phyloP scores from a whole-genome alignment of 495 filamentous ascomycete genomes.

The Evernia prunastri region DNA sequence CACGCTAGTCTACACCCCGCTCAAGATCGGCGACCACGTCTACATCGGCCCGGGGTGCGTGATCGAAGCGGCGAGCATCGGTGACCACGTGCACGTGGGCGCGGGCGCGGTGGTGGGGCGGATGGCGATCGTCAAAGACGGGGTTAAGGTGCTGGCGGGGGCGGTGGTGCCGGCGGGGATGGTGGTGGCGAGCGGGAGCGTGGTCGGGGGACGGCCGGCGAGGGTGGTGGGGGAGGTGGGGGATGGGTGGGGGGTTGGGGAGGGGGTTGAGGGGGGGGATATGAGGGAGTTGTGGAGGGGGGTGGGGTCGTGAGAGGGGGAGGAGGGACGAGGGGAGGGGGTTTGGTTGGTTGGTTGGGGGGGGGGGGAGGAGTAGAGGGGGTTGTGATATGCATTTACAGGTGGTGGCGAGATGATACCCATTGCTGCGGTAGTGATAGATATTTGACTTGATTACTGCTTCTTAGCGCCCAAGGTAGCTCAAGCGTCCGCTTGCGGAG shows the following conservation, averaged over 20 bases:
- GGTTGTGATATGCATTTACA: neutral
- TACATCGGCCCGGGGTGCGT: slow-evolving; percentile 70
- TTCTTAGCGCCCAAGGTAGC: neutral
- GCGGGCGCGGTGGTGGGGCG: slow-evolving; percentile 66
- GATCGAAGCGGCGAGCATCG: slow-evolving; percentile 70
- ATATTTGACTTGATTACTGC: neutral
- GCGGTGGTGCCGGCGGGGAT: slow-evolving; percentile 77
- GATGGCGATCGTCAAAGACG: slow-evolving; percentile 87
- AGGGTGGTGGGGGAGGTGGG: slow-evolving; percentile 32
- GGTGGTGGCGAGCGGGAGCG: slow-evolving; percentile 81
- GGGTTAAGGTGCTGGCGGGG: slow-evolving; percentile 73
- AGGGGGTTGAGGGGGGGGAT: slow-evolving; percentile 25
- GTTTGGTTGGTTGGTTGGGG: too few species aligned
- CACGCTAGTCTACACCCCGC: slow-evolving; percentile 62
- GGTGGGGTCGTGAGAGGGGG: slow-evolving; percentile 3
- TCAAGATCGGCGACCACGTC: slow-evolving; percentile 89
- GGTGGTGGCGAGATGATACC: slow-evolving; percentile 11
- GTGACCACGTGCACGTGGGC: slow-evolving; percentile 78
- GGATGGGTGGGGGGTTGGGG: slow-evolving; percentile 23
- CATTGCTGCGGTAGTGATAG: neutral
- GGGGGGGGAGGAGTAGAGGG: neutral
- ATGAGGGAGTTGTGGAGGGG: slow-evolving; percentile 19
- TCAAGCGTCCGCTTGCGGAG: slow-evolving; percentile 1
- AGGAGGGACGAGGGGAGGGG: too few species aligned
- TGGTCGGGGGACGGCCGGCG: slow-evolving; percentile 55